phyloP scores from a whole-genome alignment of 768 basidiomycete genomes.

The Russula abietina region DNA sequence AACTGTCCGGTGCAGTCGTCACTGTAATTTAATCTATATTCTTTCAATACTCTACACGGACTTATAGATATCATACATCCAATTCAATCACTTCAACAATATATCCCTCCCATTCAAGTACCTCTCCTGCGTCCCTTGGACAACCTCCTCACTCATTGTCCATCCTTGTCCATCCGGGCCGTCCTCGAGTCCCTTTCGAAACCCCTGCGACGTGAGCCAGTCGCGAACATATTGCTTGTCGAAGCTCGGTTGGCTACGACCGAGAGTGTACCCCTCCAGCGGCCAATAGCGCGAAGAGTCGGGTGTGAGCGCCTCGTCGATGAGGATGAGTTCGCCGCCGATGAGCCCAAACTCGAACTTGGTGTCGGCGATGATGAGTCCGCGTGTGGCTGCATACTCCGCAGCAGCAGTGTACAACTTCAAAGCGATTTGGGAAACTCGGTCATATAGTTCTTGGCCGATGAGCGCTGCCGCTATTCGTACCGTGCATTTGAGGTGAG shows the following conservation, averaged over 20 bases:
- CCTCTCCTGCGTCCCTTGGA: constrained; percentile 67
- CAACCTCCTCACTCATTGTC: constrained; percentile 67
- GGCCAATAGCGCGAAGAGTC: constrained; percentile 99
- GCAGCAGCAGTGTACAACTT: constrained; percentile 70
- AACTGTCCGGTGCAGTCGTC: background rate
- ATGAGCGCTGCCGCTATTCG: constrained; percentile 55
- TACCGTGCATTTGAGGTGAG: background rate
- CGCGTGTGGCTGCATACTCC: constrained; percentile 61
- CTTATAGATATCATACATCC: background rate
- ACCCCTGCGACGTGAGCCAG: constrained; percentile 72
- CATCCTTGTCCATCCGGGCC: constrained; percentile 73
- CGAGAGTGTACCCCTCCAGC: constrained; percentile 60
- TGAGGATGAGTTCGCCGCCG: constrained; percentile 60
- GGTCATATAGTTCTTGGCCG: constrained; percentile 55
- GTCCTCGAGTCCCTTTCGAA: constrained; percentile 70
- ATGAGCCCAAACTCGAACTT: constrained; percentile 97
- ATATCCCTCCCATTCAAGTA: constrained; percentile 73
- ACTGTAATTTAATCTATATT: background rate
- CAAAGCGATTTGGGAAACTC: constrained; percentile 55
- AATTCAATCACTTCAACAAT: constrained; percentile 30
- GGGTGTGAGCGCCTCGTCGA: constrained; percentile 96
- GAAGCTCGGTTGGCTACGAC: constrained; percentile 79
- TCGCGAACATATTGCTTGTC: constrained; percentile 97
- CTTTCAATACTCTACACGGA: background rate
- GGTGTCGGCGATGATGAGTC: constrained; percentile 93